Base-by-base conservation (phyloP, 345 rosid species). In the Euphorbia tirucalli region DNA sequence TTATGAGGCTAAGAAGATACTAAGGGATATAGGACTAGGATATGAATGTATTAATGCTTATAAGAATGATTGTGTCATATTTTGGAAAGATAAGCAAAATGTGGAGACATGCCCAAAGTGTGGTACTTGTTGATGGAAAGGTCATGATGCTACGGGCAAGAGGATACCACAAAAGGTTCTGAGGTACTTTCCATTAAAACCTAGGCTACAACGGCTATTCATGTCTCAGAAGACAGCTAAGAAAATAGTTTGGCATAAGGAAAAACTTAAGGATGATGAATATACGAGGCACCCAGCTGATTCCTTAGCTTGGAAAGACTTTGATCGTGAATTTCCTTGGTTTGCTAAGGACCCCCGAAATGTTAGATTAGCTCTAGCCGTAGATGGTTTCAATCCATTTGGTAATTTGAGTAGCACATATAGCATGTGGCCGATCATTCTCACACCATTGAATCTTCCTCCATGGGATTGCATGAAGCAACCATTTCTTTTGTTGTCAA, bases 171-270 rank as follows among this genome's bases (percentile, higher is more conserved):
- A 37, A 37, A 37, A 37, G 41, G 41, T 37, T 37, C 8, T 37
- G 8, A 37, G 41, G 41, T 37, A 37, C 8, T 50, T 50, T 50
- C 56, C 56, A 50, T 8, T 50, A 6, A 50, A 18, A 16, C 56
- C 21, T 50, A 50, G 5, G 21, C 56, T 50, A 7, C 56, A 50
- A 50, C 1, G 56, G 4, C 56, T 50, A n/a, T n/a, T n/a, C n/a
- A n/a, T n/a, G n/a, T n/a, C n/a, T n/a, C n/a, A n/a, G n/a, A n/a
- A n/a, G n/a, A 50, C 56, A 19, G 18, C 56, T 50, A 50, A 50
- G 21, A 50, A 35, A 7, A 55, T 69, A 32, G 57, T 28, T 11
- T 68, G 61, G 48, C 71, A 68, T n/a, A 31, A 68, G 2, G 61
- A 54, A 13, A 52, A 31, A 0, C 35, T 7, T 11, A 19, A 28